These are phyloP conservation scores for Trametes punicea DNA, from an alignment of 768 basidiomycete species.

Conservation along the genomic window DNA sequence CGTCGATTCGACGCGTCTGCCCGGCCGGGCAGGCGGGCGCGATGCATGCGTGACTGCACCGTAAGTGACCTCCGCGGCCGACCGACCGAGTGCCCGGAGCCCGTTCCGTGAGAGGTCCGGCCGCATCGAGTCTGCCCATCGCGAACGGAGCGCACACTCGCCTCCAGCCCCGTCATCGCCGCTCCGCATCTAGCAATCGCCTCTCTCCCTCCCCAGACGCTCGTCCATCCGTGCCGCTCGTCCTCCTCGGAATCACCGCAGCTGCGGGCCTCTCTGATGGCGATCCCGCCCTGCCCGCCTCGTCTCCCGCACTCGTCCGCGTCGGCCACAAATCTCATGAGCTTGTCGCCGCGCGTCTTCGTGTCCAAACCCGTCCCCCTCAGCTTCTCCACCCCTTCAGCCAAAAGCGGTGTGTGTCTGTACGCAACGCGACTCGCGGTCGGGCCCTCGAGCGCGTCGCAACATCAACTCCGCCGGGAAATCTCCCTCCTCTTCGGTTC, in stretches of 20 bases:
- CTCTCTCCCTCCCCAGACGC: background rate
- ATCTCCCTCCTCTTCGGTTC: constrained; percentile 8
- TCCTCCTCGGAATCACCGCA: constrained; percentile 14
- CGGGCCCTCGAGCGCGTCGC: background rate
- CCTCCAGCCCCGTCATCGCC: constrained; percentile 1
- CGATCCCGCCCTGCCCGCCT: constrained; percentile 14
- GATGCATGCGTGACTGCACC: too few species aligned
- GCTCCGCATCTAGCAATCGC: constrained; percentile 12
- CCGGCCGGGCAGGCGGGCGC: background rate
- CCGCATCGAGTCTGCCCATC: constrained; percentile 1
- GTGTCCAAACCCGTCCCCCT: background rate
- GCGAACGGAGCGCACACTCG: constrained; percentile 16
- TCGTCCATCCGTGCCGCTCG: constrained; percentile 7
- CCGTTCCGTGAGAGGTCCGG: background rate
- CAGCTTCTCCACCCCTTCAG: background rate
- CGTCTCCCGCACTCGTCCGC: background rate
- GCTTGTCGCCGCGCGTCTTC: background rate
- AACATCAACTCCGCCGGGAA: constrained; percentile 3
- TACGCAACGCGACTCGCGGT: background rate
- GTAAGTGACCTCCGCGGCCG: too few species aligned
- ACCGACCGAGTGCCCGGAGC: background rate
- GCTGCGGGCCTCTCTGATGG: constrained; percentile 6
- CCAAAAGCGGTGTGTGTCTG: too few species aligned
- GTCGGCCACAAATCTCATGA: background rate
- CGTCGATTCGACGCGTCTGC: background rate